A percentile compares a stretch with the other conserved stretches of the same genome.
phyloP scores from a whole-genome alignment of 257 asterid species.

The Solanum peruvianum region DNA sequence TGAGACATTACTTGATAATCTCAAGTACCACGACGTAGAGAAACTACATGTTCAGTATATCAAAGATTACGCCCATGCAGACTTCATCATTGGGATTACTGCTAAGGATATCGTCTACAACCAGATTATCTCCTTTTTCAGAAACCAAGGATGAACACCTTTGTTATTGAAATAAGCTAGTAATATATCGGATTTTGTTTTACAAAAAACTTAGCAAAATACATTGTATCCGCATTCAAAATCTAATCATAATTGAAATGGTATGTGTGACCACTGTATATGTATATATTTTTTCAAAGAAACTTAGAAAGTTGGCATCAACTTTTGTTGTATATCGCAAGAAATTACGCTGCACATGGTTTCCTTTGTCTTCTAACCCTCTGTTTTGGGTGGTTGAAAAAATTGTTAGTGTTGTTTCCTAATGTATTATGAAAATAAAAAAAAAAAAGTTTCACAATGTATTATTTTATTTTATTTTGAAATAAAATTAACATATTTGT shows the following conservation, averaged over 20 bases:
- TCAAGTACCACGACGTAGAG: constrained; percentile 42
- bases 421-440: neutral
- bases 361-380: neutral
- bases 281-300: neutral
- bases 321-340: neutral
- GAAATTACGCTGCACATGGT: neutral
- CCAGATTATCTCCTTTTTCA: constrained; percentile 26
- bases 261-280: neutral
- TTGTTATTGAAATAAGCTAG: neutral
- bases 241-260: neutral
- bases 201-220: neutral
- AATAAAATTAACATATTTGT: too few relatives aligned
- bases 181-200: neutral
- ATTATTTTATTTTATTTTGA: too few relatives aligned
- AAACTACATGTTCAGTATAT: constrained; percentile 68
- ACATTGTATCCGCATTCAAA: neutral
- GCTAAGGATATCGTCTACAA: constrained; percentile 67
- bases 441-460: neutral
- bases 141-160: neutral
- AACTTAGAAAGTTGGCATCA: neutral
- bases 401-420: neutral
- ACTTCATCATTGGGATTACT: constrained; percentile 63
- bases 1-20: constrained; percentile 37
- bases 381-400: neutral
- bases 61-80: constrained; percentile 74